Evolutionary conservation across 2,329 filamentous ascomycete species (phyloP).

Genomic region (Lasiodiplodia sp.): DNA sequence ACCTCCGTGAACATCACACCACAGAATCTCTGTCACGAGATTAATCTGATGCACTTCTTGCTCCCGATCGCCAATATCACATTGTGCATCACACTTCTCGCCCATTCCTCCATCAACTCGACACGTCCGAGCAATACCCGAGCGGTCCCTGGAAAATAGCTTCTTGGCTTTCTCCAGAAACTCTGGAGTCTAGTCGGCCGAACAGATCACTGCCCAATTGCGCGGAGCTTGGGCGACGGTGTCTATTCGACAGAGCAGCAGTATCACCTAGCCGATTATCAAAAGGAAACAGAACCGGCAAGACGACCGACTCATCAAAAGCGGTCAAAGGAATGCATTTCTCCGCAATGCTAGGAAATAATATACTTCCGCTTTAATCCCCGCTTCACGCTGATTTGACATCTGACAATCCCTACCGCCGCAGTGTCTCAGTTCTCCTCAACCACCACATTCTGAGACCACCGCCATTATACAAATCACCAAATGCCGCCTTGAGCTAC

Average conservation of each 20-base stretch:
- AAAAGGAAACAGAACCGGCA: not conserved
- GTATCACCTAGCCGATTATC: not conserved
- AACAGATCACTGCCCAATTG: not conserved
- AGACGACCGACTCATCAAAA: not conserved
- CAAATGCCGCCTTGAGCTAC: not conserved
- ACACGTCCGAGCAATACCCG: conserved; percentile 13
- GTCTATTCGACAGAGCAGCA: not conserved
- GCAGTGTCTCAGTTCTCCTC: not conserved
- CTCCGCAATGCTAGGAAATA: not conserved
- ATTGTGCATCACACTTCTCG: not conserved
- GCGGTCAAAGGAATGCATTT: not conserved
- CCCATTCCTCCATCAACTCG: not conserved
- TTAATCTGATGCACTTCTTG: not conserved
- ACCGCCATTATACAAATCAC: not conserved
- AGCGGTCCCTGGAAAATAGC: conserved; percentile 2
- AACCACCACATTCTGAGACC: not conserved
- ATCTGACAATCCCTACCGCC: not conserved
- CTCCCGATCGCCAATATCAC: not conserved
- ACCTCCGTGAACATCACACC: not conserved
- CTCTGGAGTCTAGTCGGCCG: not conserved
- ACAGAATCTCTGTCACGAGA: not conserved
- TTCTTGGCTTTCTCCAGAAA: not conserved
- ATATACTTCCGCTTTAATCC: conserved; percentile 5
- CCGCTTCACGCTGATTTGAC: not conserved
- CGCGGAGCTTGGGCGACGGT: not conserved